Conservation (phyloP, 1,284 basidiomycete genomes). For the Anthracocystis setariae region DNA sequence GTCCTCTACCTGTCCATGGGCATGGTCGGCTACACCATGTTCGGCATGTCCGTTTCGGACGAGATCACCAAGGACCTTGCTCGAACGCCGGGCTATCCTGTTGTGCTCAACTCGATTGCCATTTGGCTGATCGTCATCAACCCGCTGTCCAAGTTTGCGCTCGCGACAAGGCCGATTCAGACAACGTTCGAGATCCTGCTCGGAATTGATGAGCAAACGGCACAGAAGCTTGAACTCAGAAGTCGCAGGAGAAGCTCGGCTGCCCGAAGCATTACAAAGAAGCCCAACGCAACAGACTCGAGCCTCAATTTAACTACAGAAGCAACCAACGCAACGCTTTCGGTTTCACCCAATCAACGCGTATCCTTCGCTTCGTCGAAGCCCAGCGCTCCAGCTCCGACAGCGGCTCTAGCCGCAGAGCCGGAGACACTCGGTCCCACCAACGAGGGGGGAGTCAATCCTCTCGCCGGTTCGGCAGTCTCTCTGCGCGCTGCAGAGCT, state of each 20-base stretch:
- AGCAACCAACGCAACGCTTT: slow-evolving; percentile 18
- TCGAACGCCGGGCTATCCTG: slow-evolving; percentile 79
- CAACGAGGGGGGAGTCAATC: slow-evolving; percentile 17
- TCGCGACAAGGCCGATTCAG: slow-evolving; percentile 78
- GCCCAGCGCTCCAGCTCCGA: neutral
- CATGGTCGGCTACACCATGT: slow-evolving; percentile 87
- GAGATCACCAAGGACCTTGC: slow-evolving; percentile 90
- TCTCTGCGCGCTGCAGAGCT: slow-evolving; percentile 37
- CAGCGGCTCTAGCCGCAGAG: neutral
- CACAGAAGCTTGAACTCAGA: slow-evolving; percentile 10
- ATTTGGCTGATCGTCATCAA: slow-evolving; percentile 91
- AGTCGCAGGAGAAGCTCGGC: slow-evolving; percentile 20
- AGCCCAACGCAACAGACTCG: neutral
- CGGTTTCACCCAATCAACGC: slow-evolving; percentile 31
- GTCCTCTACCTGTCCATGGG: slow-evolving; percentile 82
- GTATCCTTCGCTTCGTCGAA: slow-evolving; percentile 29
- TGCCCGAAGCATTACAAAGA: slow-evolving; percentile 5
- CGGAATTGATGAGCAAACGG: slow-evolving; percentile 52
- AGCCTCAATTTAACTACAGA: slow-evolving; percentile 6
- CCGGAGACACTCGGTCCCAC: neutral
- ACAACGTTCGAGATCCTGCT: slow-evolving; percentile 63
- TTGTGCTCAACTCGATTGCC: slow-evolving; percentile 78
- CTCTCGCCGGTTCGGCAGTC: slow-evolving; percentile 47
- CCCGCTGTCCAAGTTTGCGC: slow-evolving; percentile 80
- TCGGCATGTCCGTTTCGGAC: slow-evolving; percentile 69